Percentiles rank a stretch among this genome's conserved stretches.
phyloP scores from a whole-genome alignment of 345 rosid genomes.

The Gossypium mustelinum region DNA sequence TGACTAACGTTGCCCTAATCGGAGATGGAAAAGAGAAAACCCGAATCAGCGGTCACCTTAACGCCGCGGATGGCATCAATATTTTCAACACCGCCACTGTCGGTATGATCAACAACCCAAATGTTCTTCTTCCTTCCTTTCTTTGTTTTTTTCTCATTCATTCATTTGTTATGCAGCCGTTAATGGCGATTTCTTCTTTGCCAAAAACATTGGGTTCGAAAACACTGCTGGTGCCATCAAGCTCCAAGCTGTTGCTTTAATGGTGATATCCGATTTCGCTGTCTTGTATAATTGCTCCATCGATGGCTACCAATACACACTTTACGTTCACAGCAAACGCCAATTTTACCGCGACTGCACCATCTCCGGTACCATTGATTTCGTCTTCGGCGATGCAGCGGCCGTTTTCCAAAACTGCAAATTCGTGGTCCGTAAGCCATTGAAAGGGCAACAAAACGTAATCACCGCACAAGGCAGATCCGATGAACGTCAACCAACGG shows the following conservation, averaged over 20 bases:
- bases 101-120: slow-evolving; percentile 37
- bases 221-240: slow-evolving; percentile 64
- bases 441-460: slow-evolving; percentile 41
- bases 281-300: slow-evolving; percentile 67
- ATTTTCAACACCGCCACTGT: slow-evolving; percentile 67
- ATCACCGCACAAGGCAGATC: slow-evolving; percentile 64
- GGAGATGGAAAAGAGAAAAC: slow-evolving; percentile 79
- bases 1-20: slow-evolving; percentile 39
- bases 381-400: slow-evolving; percentile 66
- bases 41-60: slow-evolving; percentile 45
- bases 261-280: slow-evolving; percentile 51
- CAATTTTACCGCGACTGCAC: slow-evolving; percentile 85
- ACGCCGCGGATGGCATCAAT: slow-evolving; percentile 44
- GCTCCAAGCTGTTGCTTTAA: slow-evolving; percentile 74
- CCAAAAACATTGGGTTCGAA: slow-evolving; percentile 67
- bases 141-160: background rate
- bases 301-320: slow-evolving; percentile 75
- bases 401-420: slow-evolving; percentile 68
- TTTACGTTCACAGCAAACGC: slow-evolving; percentile 67
- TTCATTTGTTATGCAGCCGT: slow-evolving; percentile 43
- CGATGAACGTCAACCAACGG: slow-evolving; percentile 38
- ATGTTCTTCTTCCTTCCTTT: background rate
- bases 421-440: slow-evolving; percentile 49
- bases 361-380: slow-evolving; percentile 72
- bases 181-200: slow-evolving; percentile 48